phyloP scores from a whole-genome alignment of 1,284 basidiomycete species.

The Nidula niveotomentosa region DNA sequence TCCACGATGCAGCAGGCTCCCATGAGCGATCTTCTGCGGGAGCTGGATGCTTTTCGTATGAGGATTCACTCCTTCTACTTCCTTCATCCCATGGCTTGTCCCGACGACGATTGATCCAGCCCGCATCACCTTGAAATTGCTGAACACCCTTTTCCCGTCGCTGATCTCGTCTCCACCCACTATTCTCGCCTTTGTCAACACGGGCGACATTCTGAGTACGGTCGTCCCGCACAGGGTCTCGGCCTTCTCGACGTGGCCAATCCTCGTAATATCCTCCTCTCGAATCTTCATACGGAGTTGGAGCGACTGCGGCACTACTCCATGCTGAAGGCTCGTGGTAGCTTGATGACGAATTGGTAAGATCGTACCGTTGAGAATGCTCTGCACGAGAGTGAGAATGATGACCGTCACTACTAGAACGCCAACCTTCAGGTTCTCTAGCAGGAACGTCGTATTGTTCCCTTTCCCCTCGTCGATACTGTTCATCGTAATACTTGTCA shows the following conservation, averaged over 20 bases:
- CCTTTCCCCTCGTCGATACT: constrained; percentile 47
- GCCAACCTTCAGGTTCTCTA: constrained; percentile 45
- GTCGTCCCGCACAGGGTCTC: constrained; percentile 25
- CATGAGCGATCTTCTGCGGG: constrained; percentile 48
- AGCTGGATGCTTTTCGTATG: constrained; percentile 19
- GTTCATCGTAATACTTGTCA: constrained; percentile 54
- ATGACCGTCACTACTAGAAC: constrained; percentile 36
- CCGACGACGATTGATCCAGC: constrained; percentile 39
- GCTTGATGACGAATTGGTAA: constrained; percentile 34
- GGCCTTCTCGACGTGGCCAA: constrained; percentile 42
- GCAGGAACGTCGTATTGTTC: constrained; percentile 45
- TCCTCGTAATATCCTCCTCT: constrained; percentile 36
- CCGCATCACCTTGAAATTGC: constrained; percentile 39
- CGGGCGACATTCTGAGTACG: constrained; percentile 17
- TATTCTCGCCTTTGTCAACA: constrained; percentile 23
- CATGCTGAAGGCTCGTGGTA: constrained; percentile 34
- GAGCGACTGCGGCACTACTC: constrained; percentile 17
- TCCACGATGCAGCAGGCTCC: constrained; percentile 67
- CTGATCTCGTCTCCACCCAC: constrained; percentile 32
- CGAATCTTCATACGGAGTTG: constrained; percentile 34
- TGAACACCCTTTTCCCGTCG: constrained; percentile 31
- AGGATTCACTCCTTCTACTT: constrained; percentile 24
- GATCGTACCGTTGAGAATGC: constrained; percentile 45
- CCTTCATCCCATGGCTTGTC: constrained; percentile 31
- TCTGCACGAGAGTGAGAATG: constrained; percentile 40